These are phyloP conservation scores for Alternaria triticimaculans DNA, from an alignment of 2,329 filamentous ascomycete species.

Conservation along the genomic window DNA sequence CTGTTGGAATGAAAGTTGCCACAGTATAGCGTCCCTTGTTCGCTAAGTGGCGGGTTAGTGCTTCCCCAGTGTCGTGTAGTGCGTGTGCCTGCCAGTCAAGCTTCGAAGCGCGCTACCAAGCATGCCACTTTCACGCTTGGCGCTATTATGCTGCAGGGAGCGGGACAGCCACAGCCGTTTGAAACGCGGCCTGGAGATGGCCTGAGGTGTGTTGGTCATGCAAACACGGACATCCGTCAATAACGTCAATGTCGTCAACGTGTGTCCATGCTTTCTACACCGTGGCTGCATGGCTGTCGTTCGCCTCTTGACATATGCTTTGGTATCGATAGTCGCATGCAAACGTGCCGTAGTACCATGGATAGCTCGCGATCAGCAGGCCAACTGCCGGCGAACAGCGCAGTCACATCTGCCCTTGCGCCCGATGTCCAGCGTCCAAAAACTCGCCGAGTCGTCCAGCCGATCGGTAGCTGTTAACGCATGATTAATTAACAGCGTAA, in stretches of 20 bases:
- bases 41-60: constrained; percentile 4
- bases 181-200: not conserved
- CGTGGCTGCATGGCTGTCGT: not conserved
- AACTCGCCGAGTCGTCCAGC: not conserved
- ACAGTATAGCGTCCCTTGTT: constrained; percentile 1
- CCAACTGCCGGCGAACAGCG: not conserved
- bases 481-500: not conserved
- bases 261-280: not conserved
- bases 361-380: not conserved
- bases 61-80: constrained; percentile 12
- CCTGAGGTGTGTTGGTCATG: not conserved
- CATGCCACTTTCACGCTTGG: constrained; percentile 35
- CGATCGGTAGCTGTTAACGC: not conserved
- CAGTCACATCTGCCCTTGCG: not conserved
- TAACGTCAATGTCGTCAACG: not conserved
- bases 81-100: constrained; percentile 31
- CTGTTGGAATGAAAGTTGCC: constrained; percentile 12
- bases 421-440: not conserved
- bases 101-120: constrained; percentile 28
- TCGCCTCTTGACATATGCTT: not conserved
- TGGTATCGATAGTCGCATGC: not conserved
- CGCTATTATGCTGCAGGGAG: constrained; percentile 24
- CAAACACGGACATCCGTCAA: constrained; percentile 4
- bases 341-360: not conserved
- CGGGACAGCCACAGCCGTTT: constrained; percentile 31